Conservation (phyloP, 257 asterid species). For the Nicotiana knightiana region DNA sequence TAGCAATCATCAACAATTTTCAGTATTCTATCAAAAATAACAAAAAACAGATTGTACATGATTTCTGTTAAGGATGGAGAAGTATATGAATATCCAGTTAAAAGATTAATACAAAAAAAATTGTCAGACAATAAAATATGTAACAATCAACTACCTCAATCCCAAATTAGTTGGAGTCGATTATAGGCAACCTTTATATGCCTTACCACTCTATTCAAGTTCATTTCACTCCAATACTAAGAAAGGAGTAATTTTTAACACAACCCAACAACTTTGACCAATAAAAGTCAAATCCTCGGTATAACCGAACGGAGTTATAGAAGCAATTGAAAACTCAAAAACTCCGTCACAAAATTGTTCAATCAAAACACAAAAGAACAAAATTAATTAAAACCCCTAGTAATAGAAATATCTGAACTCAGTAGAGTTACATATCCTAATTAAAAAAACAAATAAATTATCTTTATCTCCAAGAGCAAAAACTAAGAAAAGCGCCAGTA, state of each 20-base stretch:
- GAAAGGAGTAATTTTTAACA: not conserved
- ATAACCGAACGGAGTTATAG: not conserved
- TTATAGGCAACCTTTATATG: not conserved
- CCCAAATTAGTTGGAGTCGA: not conserved
- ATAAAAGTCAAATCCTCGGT: not conserved
- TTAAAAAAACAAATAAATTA: not conserved
- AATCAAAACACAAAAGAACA: not conserved
- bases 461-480: not conserved
- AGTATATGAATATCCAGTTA: not conserved
- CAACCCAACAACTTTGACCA: not conserved
- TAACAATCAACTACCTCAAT: not conserved
- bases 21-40: not conserved
- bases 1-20: not conserved
- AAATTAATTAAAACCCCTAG: not conserved
- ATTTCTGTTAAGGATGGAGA: not conserved
- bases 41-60: not conserved
- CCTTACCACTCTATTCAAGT: not conserved
- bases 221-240: not conserved
- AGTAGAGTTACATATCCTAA: not conserved
- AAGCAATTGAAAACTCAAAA: slow-evolving; percentile 4
- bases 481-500: not conserved
- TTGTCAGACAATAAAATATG: too few species aligned
- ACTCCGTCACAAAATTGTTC: not conserved
- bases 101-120: too few species aligned
- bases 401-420: not conserved